Conservation (phyloP, 2,329 filamentous ascomycete genomes). For the Ophiocordyceps robertsii region DNA sequence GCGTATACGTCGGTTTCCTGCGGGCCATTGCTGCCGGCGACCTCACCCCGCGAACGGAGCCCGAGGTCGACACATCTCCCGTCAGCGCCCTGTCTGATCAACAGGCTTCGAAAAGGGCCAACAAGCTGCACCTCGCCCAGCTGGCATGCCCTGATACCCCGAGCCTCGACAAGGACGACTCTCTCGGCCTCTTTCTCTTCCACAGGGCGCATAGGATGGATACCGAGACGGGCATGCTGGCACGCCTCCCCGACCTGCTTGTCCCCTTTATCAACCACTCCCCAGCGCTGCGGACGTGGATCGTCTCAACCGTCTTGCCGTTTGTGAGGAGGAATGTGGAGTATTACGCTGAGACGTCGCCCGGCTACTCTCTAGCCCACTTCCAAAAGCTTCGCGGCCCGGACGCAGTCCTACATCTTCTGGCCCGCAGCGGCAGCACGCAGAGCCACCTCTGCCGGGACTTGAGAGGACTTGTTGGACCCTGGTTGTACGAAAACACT, state of each 20-base stretch:
- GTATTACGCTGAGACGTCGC: constrained; percentile 45
- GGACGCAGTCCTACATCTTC: constrained; percentile 44
- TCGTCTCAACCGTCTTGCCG: constrained; percentile 55
- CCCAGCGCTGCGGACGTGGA: constrained; percentile 51
- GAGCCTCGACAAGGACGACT: constrained; percentile 35
- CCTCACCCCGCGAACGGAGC: constrained; percentile 23
- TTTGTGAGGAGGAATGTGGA: constrained; percentile 55
- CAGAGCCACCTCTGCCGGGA: constrained; percentile 43
- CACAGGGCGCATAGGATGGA: constrained; percentile 58
- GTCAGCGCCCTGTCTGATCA: constrained; percentile 48
- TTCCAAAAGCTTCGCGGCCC: constrained; percentile 50
- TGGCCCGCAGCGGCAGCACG: constrained; percentile 38
- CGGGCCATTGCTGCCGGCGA: constrained; percentile 38
- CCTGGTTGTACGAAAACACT: constrained; percentile 56
- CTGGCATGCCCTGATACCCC: constrained; percentile 36
- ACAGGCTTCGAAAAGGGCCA: constrained; percentile 48
- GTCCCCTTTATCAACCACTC: constrained; percentile 53
- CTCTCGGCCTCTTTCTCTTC: constrained; percentile 50
- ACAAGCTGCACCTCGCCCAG: constrained; percentile 49
- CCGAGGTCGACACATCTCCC: constrained; percentile 38
- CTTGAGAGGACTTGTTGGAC: constrained; percentile 53
- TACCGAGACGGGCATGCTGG: constrained; percentile 55
- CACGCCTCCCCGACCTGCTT: constrained; percentile 53
- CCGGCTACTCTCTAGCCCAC: constrained; percentile 40
- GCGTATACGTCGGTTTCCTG: constrained; percentile 48